Base-by-base conservation (phyloP, 2,329 filamentous ascomycete species). In the Clarireedia homoeocarpa region DNA sequence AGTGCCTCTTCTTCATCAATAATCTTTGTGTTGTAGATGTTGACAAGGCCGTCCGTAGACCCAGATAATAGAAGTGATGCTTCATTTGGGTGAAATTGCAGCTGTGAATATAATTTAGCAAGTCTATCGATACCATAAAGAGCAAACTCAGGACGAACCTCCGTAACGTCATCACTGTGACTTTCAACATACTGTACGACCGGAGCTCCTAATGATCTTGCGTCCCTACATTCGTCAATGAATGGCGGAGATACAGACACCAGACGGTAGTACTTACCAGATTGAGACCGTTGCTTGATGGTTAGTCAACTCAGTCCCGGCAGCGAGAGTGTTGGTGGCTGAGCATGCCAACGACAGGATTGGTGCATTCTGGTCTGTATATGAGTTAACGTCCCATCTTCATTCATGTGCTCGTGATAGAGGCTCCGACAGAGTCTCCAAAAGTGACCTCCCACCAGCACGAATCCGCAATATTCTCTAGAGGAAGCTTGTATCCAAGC, bases 1-100 rank as follows among this genome's bases (percentile, higher is more conserved):
- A 91, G 74, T 1, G 88, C 84, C 48, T 92, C 88, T 66, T 92
- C 88, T 71, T 92, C 88, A 62, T 89, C 85, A 17, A 76, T 71
- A 57, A 88, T 78, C 48, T 78, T 77, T 17, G 82, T 86, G 72
- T 94, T 85, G 71, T 86, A 89, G 47, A 92, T 75, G 66, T 88
- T 91, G 64, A 92, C 79, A 1, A 92, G 79, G 6, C 88, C 88
- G 70, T 94, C 89, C 14, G 88, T 92, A 39, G 86, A 89, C 45
- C 86, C 87, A 1, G 87, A 89, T 10, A 92, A 76, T 5, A 92
- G 78, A 15, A 88, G 73, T 46, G 79, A 76, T 0, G 80, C 76
- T 49, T 80, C 74, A 2, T 71, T 73, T 0, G 84, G 83, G 69
- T 88, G 84, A 64, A 84, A 83, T 66, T 77, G 74, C 1, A 85